A percentile compares a stretch with the other conserved stretches of the same genome.
phyloP scores from a whole-genome alignment of 176 grass and related monocot genomes.

The Rhynchospora pubera region DNA sequence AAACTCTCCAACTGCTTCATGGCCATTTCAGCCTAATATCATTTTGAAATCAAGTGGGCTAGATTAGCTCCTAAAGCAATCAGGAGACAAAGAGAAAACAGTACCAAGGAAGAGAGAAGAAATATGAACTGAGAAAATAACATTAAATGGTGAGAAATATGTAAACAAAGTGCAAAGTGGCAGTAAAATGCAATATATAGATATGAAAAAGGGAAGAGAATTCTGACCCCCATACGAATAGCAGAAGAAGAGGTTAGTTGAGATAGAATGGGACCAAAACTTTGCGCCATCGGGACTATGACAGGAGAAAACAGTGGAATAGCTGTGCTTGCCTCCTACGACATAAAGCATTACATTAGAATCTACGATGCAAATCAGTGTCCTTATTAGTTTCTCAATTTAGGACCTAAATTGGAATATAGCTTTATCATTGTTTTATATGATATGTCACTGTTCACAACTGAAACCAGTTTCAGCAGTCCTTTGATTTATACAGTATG shows the following conservation, averaged over 20 bases:
- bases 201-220: constrained; percentile 14
- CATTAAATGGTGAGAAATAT: not conserved
- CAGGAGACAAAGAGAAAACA: not conserved
- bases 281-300: constrained; percentile 93
- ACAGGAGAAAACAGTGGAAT: constrained; percentile 93
- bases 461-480: not conserved
- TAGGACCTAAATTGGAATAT: not conserved
- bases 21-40: constrained; percentile 73
- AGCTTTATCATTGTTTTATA: not conserved
- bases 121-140: not conserved
- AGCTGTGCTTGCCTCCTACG: constrained; percentile 80
- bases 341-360: constrained; percentile 16
- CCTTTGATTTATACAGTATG: not conserved
- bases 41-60: not conserved
- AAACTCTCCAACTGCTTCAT: constrained; percentile 89
- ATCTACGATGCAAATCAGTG: not conserved
- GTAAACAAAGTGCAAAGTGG: constrained; percentile 3
- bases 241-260: constrained; percentile 78
- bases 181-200: not conserved
- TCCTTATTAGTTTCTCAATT: constrained; percentile 16
- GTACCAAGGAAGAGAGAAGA: not conserved
- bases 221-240: constrained; percentile 62
- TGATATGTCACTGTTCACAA: not conserved
- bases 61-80: constrained; percentile 4
- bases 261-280: constrained; percentile 83